Evolutionary conservation across 176 grass and related monocot genomes (phyloP), one percentile per base, ranked within the genome.

Genomic region (Aegilops umbellulata): DNA sequence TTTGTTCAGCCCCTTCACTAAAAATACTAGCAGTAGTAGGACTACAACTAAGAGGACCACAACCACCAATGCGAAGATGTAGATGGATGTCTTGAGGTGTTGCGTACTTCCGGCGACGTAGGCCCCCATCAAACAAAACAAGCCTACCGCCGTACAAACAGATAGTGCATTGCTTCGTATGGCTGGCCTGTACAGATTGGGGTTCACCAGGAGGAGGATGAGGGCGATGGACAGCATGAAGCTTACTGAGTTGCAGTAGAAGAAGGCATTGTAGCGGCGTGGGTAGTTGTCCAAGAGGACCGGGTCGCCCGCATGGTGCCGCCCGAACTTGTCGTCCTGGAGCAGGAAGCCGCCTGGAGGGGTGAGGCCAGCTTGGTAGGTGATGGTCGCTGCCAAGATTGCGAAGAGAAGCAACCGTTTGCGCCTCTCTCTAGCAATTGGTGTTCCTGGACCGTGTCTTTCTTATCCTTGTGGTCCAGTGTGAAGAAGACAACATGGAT

Each of bases 311-410:
- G 44, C 44, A 4, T 47, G 44, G 44, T 47, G 13, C 4, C 12
- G 42, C 42, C 42, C 44, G 13, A 47, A 1, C 12, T 47, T 23
- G 6, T 84, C 11, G 20, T 86, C 30, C 44, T 47, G 3, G 1
- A 35, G 23, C 80, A 41, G 39, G 31, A 91, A 38, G 5, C 76
- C 78, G 1, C 80, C 67, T 0, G 89, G 85, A 3, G 85, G 89
- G 23, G 41, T 90, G 5, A 87, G 51, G 4, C 89, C 85, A 0
- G 79, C 84, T 25, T 90, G 89, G 29, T 87, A 90, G 20, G 84
- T 83, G 51, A 84, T 64, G 14, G 83, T 67, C 1, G 68, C 75
- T 0, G 34, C 80, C 51, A 91, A 16, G n/a, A 82, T 82, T 13
- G 78, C 83, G 2, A 86, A 51, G 5, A 90, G 78, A 3, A 86